Conservation (phyloP, 352 stramenopile genomes). For the Phytophthora melonis region DNA sequence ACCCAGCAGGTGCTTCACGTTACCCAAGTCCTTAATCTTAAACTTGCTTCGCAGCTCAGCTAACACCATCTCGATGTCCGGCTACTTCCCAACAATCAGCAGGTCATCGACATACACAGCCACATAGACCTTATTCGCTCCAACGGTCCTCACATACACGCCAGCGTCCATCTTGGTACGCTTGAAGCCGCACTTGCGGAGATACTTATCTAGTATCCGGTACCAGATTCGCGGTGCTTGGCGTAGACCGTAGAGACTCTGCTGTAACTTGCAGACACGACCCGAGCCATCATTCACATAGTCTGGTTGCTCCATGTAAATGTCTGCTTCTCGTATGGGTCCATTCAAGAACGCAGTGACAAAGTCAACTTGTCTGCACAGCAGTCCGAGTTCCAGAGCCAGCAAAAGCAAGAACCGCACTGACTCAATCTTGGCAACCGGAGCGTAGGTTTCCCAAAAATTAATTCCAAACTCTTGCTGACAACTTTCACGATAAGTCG, state of each 20-base stretch:
- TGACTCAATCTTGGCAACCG: not conserved
- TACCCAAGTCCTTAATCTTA: not conserved
- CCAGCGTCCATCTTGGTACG: not conserved
- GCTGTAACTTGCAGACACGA: not conserved
- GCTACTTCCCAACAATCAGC: not conserved
- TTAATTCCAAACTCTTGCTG: not conserved
- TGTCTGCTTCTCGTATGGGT: not conserved
- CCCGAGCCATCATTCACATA: not conserved
- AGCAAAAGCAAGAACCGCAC: not conserved
- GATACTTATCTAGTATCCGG: not conserved
- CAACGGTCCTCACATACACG: not conserved
- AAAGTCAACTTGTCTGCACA: not conserved
- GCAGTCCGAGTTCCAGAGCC: not conserved
- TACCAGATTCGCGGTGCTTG: not conserved
- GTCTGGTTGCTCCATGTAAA: not conserved
- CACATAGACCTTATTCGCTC: not conserved
- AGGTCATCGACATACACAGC: not conserved
- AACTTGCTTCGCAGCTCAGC: not conserved
- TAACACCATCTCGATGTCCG: not conserved
- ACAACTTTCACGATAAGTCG: not conserved
- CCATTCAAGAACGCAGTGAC: not conserved
- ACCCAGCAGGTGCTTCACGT: not conserved
- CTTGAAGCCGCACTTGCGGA: not conserved
- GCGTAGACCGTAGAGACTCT: not conserved
- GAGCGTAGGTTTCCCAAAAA: not conserved